Evolutionary conservation across 2,329 filamentous ascomycete species (phyloP), one percentile per base, ranked within the genome.

Genomic region (Colletotrichum aenigma): DNA sequence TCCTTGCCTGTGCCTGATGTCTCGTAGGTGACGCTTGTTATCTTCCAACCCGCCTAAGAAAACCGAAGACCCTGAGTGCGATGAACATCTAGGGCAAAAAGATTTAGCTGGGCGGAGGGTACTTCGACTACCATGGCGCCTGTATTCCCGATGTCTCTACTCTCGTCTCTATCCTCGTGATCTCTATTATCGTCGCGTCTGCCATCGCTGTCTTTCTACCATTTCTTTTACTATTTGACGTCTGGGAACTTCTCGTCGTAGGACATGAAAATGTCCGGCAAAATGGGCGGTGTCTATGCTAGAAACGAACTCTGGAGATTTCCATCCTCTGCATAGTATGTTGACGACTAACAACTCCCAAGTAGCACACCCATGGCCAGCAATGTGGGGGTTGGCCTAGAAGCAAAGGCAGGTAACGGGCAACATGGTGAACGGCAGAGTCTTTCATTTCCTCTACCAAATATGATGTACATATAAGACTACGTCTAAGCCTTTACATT

Each of bases 401-500:
- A 9, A 43, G 8, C 38, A 15, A 6, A 9, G 18, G 18, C 18
- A 10, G 18, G 18, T 9, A 9, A 8, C 4, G 9, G 6, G n/a
- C 43, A 48, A 48, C n/a, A 4, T 62, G n/a, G 18, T 4, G 13
- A 38, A 21, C 15, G 36, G 32, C 56, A 52, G 24, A 67, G 16
- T n/a, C 28, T 58, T 58, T 58, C 38, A 43, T 70, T 64, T 32
- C 30, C 69, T 38, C 55, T 75, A 36, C 73, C 62, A 58, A 48
- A 71, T 61, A 56, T 75, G 70, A 73, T 75, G 64, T 76, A 76
- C 74, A 76, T 52, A 64, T 55, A 65, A 72, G 64, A 65, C 70
- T 73, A 36, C 48, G 56, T 52, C 58, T 32, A 52, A 58, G 64
- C 56, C 70, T 74, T 69, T 21, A 74, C 70, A 74, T 73, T 64